These are phyloP conservation scores for Schizophyllum amplum DNA, from an alignment of 1,284 basidiomycete species.

Conservation along the genomic window DNA sequence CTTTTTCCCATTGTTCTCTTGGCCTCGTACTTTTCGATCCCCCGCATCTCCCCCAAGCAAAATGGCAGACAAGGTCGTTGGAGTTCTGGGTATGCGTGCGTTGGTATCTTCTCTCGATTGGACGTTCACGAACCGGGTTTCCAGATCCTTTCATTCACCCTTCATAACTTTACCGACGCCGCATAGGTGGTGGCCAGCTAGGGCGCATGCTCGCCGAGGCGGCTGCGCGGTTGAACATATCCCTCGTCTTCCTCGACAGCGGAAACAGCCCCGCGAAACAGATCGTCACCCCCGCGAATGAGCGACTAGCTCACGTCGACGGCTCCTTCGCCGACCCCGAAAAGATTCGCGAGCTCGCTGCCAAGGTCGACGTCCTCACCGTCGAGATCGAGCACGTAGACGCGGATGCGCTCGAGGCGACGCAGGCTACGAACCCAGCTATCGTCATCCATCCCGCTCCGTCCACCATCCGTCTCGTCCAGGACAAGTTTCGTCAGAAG, in stretches of 20 bases:
- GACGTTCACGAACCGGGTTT: not conserved
- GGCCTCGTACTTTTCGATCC: too few species aligned
- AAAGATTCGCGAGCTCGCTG: constrained; percentile 78
- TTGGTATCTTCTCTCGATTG: constrained; percentile 10
- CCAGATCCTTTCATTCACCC: constrained; percentile 5
- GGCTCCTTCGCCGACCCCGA: constrained; percentile 82
- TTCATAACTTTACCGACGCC: not conserved
- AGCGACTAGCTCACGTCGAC: constrained; percentile 65
- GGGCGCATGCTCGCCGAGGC: constrained; percentile 96
- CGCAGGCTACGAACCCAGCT: constrained; percentile 33
- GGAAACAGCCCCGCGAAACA: constrained; percentile 90
- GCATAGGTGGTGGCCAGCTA: constrained; percentile 84
- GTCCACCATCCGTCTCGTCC: constrained; percentile 80
- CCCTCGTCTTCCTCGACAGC: constrained; percentile 84
- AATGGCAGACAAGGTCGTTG: constrained; percentile 53
- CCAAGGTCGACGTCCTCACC: constrained; percentile 83
- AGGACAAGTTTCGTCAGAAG: constrained; percentile 95
- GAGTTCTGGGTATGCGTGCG: constrained; percentile 59
- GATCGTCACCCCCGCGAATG: constrained; percentile 50
- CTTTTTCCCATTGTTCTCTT: too few species aligned
- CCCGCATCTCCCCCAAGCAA: too few species aligned
- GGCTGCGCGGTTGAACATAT: constrained; percentile 83
- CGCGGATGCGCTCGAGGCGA: constrained; percentile 64
- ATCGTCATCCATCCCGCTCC: constrained; percentile 83
- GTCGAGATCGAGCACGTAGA: constrained; percentile 99